A percentile compares a stretch with the other conserved stretches of the same genome.
Evolutionary conservation across 768 basidiomycete genomes (phyloP).

Genomic region (Phaeotremella fagi): DNA sequence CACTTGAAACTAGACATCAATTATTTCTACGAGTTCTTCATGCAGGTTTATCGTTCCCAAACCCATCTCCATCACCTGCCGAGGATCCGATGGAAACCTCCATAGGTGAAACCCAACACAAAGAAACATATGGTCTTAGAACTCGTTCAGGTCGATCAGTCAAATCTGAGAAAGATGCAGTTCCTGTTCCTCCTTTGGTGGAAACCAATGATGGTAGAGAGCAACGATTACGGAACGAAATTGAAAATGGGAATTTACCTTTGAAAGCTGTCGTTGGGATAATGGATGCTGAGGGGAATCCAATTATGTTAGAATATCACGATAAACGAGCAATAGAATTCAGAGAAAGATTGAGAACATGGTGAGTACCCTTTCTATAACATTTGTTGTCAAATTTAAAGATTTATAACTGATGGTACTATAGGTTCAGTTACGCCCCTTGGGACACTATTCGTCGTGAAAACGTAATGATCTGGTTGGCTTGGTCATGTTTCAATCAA

Average conservation of each 20-base stretch:
- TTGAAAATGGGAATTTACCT: too few relatives aligned
- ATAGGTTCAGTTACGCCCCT: constrained; percentile 68
- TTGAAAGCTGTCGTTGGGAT: constrained; percentile 19
- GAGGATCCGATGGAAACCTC: background rate
- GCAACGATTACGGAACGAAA: constrained; percentile 17
- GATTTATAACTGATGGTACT: background rate
- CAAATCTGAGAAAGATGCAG: constrained; percentile 19
- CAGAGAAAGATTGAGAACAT: constrained; percentile 43
- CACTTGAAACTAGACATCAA: constrained; percentile 21
- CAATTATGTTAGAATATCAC: constrained; percentile 25
- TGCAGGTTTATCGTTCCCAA: constrained; percentile 22
- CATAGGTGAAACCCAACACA: constrained; percentile 7
- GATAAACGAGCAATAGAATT: constrained; percentile 44
- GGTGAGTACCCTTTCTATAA: too few relatives aligned
- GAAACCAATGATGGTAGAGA: constrained; percentile 32
- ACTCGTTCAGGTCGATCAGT: constrained; percentile 13
- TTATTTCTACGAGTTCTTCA: constrained; percentile 28
- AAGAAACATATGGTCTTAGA: constrained; percentile 22
- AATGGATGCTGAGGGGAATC: constrained; percentile 3
- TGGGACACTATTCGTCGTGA: constrained; percentile 66
- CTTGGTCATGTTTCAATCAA: constrained; percentile 75
- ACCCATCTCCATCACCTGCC: background rate
- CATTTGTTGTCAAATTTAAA: too few relatives aligned
- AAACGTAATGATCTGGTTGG: constrained; percentile 69
- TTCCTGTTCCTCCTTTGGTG: constrained; percentile 24